A percentile compares a stretch with the other conserved stretches of the same genome.
Evolutionary conservation across 75 land plant species (phyloP).

Genomic region (Pseudotsuga menziesii): DNA sequence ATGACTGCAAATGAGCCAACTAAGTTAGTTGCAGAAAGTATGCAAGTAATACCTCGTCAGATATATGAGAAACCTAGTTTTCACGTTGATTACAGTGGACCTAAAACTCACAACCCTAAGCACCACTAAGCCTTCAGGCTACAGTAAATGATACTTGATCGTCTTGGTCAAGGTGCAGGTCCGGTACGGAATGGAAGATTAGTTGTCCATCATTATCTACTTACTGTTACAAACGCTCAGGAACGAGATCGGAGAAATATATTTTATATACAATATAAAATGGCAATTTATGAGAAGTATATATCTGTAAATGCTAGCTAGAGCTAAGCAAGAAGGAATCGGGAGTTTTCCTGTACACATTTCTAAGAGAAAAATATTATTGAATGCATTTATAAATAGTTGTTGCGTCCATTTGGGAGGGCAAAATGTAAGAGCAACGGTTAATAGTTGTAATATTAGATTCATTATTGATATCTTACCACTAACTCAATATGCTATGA

Average conservation of each 20-base stretch:
- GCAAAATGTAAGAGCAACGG: background rate
- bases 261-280: background rate
- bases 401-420: background rate
- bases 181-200: background rate
- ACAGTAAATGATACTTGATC: background rate
- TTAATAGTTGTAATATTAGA: background rate
- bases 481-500: background rate
- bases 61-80: background rate
- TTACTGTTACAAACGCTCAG: background rate
- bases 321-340: background rate
- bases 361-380: no score
- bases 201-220: background rate
- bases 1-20: background rate
- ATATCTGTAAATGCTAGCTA: background rate
- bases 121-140: background rate
- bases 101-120: constrained; percentile 1
- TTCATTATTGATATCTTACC: background rate
- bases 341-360: no score
- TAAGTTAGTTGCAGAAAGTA: background rate
- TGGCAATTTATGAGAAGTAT: background rate
- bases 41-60: background rate
- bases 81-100: constrained; percentile 7
- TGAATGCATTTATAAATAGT: no score
- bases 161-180: background rate
- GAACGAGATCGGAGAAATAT: background rate